A percentile compares a stretch with the other conserved stretches of the same genome.
phyloP scores from a whole-genome alignment of 2,329 filamentous ascomycete genomes.

The Lecanoromycetidae sp. region DNA sequence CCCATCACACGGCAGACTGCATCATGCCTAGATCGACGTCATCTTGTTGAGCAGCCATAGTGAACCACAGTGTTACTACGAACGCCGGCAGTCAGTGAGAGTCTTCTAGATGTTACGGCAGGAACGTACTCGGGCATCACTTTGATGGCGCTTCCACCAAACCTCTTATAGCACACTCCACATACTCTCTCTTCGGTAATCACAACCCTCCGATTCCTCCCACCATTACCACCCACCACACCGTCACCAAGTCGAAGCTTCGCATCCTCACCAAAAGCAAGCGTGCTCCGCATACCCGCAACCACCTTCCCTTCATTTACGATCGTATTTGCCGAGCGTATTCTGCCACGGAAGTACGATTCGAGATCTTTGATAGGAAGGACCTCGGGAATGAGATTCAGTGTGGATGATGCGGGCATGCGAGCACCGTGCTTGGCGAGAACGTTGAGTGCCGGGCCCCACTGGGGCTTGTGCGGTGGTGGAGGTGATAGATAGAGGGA shows the following conservation, averaged over 20 bases:
- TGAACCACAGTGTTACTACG: slow-evolving; percentile 53
- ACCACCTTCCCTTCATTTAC: slow-evolving; percentile 72
- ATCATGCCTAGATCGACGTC: background rate
- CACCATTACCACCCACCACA: slow-evolving; percentile 40
- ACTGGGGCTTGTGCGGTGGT: slow-evolving; percentile 56
- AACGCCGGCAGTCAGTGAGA: slow-evolving; percentile 14
- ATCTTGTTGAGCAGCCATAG: slow-evolving; percentile 57
- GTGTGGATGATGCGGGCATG: slow-evolving; percentile 72
- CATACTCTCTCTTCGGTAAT: slow-evolving; percentile 83
- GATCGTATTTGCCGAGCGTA: slow-evolving; percentile 70
- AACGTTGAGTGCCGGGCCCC: slow-evolving; percentile 68
- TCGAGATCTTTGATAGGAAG: slow-evolving; percentile 70
- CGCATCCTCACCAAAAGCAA: slow-evolving; percentile 66
- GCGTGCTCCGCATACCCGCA: slow-evolving; percentile 61
- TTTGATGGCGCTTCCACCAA: slow-evolving; percentile 81
- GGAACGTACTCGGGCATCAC: slow-evolving; percentile 65
- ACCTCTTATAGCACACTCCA: slow-evolving; percentile 80
- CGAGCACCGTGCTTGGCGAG: slow-evolving; percentile 88
- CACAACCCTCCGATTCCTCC: slow-evolving; percentile 57
- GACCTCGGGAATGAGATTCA: slow-evolving; percentile 70
- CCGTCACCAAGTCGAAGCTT: slow-evolving; percentile 61
- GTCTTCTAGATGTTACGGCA: background rate
- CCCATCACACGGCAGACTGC: background rate
- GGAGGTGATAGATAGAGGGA: slow-evolving; percentile 80
- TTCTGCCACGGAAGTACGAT: slow-evolving; percentile 83